Base-by-base conservation (phyloP, 2,329 filamentous ascomycete species). In the Exophiala phaeomuriformis region DNA sequence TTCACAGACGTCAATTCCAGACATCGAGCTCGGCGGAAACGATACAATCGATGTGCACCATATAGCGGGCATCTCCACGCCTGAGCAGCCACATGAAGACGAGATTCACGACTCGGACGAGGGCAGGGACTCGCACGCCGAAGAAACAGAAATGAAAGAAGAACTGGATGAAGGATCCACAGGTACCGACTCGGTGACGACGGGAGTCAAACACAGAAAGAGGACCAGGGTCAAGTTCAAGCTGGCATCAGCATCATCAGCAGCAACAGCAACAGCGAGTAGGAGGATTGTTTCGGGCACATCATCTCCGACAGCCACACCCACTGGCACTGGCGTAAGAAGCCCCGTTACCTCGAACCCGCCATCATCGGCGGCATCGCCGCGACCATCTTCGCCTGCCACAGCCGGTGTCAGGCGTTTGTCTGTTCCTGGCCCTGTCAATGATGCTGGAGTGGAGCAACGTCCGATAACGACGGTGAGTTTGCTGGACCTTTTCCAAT, bases 381-480 rank as follows among this genome's bases (percentile, higher is more conserved):
- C 12, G 7, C 39, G 39, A 41, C 12, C 12, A 5, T 12, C 42
- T 2, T 12, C 28, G 42, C 29, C 9, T 31, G 19, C 35, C n/a
- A n/a, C 35, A 37, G 35, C 7, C 35, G n/a, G 7, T 37, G 35
- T n/a, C 7, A n/a, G 35, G 7, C 7, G 7, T n/a, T 7, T n/a
- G 35, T 7, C 7, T n/a, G 7, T n/a, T 37, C 7, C 35, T 8
- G 35, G 35, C 35, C 35, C 35, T 37, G 35, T 8, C 7, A 37
- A 31, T 28, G 19, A 43, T 8, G 7, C 39, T 27, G 39, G 5
- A 39, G 55, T 53, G 51, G 55, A 55, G 31, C 55, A 49, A 29
- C 48, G 55, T n/a, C 52, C 52, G 55, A 57, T 57, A 57, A 41
- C 39, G 39, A 57, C 55, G 49, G 55, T 57, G 52, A 37, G 55